Base-by-base conservation (phyloP, 208 protist species). In the Hexamita inflata region DNA sequence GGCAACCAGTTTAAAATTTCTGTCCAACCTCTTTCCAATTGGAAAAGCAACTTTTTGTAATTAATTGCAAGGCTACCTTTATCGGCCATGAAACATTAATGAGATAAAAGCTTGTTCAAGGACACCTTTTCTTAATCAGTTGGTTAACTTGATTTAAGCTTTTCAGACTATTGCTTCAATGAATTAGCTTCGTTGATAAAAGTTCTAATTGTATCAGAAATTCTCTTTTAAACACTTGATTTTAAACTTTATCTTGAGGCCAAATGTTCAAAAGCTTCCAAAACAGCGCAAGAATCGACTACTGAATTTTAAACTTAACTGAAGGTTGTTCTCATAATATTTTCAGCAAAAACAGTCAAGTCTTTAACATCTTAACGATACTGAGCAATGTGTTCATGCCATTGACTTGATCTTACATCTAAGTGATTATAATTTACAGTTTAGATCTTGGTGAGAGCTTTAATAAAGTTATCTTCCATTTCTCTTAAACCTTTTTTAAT, bases 261-360 rank as follows among this genome's bases (percentile, higher is more conserved):
- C 42, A 70, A 49, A 49, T 70, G 64, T 15, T 45, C 42, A 49
- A 70, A 70, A 35, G 64, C 64, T 32, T 49, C 64, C 15, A 70
- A 38, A 38, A 70, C 38, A 49, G 32, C 35, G 35, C 64, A 70
- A n/a, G 64, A 42, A 42, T 70, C 64, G 15, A 49, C 15, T 28
- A 70, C 64, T 15, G 64, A 70, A 34, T 70, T 7, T 29, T n/a
- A 11, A n/a, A 34, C 26, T 49, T 70, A 38, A 45, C 30, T 32
- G 38, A 70, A 70, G 35, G 9, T 49, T 49, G 64, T 70, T 70
- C 30, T 42, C 34, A 70, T 70, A n/a, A 70, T 70, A 38, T 70
- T 70, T 38, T 70, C 64, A 7, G 64, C 38, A 38, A 70, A 70
- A 38, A 40, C 38, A 49, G 64, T 70, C 9, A 70, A 38, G 28